Percentiles rank a stretch among this genome's conserved stretches.
These are phyloP conservation scores for Drechslerella coelobrocha DNA, from an alignment of 2,329 filamentous ascomycete species.

Conservation along the genomic window DNA sequence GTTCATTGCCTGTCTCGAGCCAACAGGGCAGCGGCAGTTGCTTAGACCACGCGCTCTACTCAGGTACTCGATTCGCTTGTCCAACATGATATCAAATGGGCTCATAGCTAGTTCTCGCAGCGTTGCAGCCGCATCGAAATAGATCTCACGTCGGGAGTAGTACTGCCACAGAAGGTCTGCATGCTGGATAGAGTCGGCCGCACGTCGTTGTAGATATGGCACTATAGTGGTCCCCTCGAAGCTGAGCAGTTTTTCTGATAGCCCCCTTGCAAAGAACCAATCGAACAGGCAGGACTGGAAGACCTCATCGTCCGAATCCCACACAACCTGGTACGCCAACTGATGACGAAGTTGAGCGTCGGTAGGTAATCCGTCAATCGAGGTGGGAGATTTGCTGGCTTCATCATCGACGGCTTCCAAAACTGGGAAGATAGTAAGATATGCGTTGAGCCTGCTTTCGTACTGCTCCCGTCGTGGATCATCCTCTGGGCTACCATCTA, in stretches of 20 bases:
- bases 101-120: slow-evolving; percentile 84
- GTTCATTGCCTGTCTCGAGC: slow-evolving; percentile 81
- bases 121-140: slow-evolving; percentile 84
- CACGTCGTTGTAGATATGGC: slow-evolving; percentile 80
- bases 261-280: slow-evolving; percentile 88
- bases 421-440: slow-evolving; percentile 84
- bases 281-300: slow-evolving; percentile 98
- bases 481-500: slow-evolving; percentile 75
- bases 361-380: slow-evolving; percentile 78
- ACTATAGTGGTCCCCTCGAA: slow-evolving; percentile 86
- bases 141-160: slow-evolving; percentile 82
- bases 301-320: slow-evolving; percentile 85
- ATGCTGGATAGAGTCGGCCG: slow-evolving; percentile 73
- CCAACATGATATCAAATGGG: slow-evolving; percentile 78
- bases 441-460: slow-evolving; percentile 76
- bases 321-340: slow-evolving; percentile 90
- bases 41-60: slow-evolving; percentile 91
- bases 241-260: slow-evolving; percentile 82
- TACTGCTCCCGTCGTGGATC: slow-evolving; percentile 75
- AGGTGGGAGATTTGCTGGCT: slow-evolving; percentile 72
- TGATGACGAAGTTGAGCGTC: slow-evolving; percentile 77
- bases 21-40: slow-evolving; percentile 77
- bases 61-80: slow-evolving; percentile 85
- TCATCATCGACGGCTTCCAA: slow-evolving; percentile 77
- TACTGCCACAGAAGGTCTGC: slow-evolving; percentile 93